These are phyloP conservation scores for Trichoderma sp. DNA, from an alignment of 2,329 filamentous ascomycete genomes.

Conservation along the genomic window DNA sequence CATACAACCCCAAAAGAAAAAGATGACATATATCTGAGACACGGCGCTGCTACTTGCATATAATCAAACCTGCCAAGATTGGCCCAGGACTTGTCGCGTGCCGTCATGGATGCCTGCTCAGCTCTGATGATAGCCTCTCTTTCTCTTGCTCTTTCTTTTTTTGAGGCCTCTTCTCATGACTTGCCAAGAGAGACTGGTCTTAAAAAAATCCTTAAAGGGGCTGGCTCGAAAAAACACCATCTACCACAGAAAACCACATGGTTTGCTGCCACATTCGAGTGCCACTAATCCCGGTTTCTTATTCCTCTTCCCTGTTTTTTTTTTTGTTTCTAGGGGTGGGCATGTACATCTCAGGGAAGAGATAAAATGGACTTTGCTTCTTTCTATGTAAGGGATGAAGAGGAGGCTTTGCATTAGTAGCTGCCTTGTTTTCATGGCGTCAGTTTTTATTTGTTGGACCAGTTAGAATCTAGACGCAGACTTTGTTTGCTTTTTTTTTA, in stretches of 20 bases:
- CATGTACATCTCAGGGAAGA: not conserved
- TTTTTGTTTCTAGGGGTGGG: no score
- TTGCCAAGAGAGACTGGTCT: not conserved
- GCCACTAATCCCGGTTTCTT: not conserved
- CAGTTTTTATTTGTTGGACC: slow-evolving; percentile 19
- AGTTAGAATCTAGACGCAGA: slow-evolving; percentile 25
- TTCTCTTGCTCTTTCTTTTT: not conserved
- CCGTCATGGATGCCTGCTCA: not conserved
- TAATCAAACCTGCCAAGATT: not conserved
- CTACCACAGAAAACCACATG: not conserved
- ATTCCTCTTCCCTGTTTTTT: not conserved
- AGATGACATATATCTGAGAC: not conserved
- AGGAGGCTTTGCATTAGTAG: slow-evolving; percentile 13
- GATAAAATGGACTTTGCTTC: not conserved
- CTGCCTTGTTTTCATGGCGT: slow-evolving; percentile 12
- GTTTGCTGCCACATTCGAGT: not conserved
- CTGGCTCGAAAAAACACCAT: not conserved
- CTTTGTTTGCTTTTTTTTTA: slow-evolving; percentile 23
- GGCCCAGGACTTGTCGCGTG: not conserved
- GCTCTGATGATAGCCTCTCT: not conserved
- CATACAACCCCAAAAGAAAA: not conserved
- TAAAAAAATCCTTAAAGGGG: not conserved
- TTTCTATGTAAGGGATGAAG: slow-evolving; percentile 5
- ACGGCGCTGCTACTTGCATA: slow-evolving; percentile 10
- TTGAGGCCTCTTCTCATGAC: not conserved